These are phyloP conservation scores for Murraya paniculata DNA, from an alignment of 345 rosid species.

Conservation along the genomic window DNA sequence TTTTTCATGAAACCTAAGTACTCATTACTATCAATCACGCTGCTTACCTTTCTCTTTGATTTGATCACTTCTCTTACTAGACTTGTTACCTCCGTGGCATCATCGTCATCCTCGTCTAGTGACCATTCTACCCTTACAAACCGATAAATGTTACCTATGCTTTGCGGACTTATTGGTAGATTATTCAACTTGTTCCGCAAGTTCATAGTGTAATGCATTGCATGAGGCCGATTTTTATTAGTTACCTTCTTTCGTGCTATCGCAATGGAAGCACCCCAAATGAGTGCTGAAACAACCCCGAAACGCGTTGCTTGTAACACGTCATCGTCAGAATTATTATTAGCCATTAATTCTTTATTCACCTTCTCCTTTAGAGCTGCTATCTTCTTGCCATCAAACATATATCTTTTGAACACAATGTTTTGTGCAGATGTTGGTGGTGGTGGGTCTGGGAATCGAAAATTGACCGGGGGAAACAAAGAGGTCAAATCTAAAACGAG, in stretches of 20 bases:
- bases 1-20: neutral
- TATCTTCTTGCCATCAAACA: too few relatives aligned
- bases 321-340: neutral
- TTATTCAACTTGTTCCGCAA: slow-evolving; percentile 3
- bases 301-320: too few relatives aligned
- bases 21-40: neutral
- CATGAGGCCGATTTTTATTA: too few relatives aligned
- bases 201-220: too few relatives aligned
- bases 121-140: too few relatives aligned
- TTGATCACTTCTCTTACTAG: neutral
- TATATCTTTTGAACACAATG: neutral
- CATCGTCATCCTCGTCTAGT: too few relatives aligned
- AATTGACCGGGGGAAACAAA: slow-evolving; percentile 12
- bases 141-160: too few relatives aligned
- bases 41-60: too few relatives aligned
- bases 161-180: too few relatives aligned
- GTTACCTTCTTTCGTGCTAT: too few relatives aligned
- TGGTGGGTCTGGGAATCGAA: neutral
- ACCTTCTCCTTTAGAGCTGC: neutral
- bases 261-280: too few relatives aligned
- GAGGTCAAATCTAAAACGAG: slow-evolving; percentile 8
- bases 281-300: too few relatives aligned
- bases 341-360: neutral
- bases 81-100: neutral
- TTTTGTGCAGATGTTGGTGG: neutral